Base-by-base conservation (phyloP, 768 basidiomycete species). In the Floccularia luteovirens region DNA sequence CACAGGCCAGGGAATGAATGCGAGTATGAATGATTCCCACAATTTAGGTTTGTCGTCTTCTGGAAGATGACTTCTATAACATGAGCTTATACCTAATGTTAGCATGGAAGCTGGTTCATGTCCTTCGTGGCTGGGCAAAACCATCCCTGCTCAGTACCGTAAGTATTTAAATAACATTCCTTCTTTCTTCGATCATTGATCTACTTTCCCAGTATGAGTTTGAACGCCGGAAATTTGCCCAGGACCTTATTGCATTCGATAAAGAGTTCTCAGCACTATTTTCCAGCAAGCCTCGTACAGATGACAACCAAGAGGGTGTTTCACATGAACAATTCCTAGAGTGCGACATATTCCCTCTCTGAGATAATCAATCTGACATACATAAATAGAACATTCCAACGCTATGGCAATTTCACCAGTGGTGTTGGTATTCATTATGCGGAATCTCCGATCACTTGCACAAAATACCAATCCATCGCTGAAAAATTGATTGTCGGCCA, bases 1-100 rank as follows among this genome's bases (percentile, higher is more conserved):
- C 20, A 2, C 42, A 78, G 77, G 82, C 11, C 83, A 86, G 54
- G 83, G 81, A 8, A 79, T 83, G 82, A 83, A 84, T 48, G 82
- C 81, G 5, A 77, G 78, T 45, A 84, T 85, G 77, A 77, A 75
- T 36, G 84, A 86, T 51, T 70, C 77, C 13, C 82, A 82, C 45
- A 86, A 86, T 50, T 68, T 87, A 17, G 71, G 78, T 72, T 43
- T 31, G 58, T 43, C 4, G 16, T 10, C 14, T 10, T 28, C 7
- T 30, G 4, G 21, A 2, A 16, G 23, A 21, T 8, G 21, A 14
- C 16, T 31, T 31, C 5, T 17, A 35, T 22, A 33, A 21, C 27
- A 30, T 21, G 17, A 20, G n/a, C 14, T 24, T 10, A 1, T 22
- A 32, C 17, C 31, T 19, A 27, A 21, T 27, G 20, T 14, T 37